Base-by-base conservation (phyloP, 2,329 filamentous ascomycete genomes). In the Nemania sp. region DNA sequence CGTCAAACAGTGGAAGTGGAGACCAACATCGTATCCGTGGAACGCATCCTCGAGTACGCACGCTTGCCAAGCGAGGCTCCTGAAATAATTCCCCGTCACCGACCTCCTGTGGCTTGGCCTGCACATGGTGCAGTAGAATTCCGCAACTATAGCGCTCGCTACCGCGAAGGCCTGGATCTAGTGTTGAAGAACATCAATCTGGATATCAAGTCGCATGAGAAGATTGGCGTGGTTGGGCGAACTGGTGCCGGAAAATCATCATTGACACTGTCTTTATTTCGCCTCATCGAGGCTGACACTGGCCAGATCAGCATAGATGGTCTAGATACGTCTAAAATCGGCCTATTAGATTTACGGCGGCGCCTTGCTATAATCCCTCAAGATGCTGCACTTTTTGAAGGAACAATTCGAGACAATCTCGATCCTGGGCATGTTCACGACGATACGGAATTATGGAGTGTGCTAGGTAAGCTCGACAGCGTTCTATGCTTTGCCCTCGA, bases 1-100 rank as follows among this genome's bases (percentile, higher is more conserved):
- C 90, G 97, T 67, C 96, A 99, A 82, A 98, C 94, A 0, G 96
- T 99, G 38, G 97, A 99, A 81, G 96, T 99, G n/a, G 97, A 99
- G 85, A 98, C 95, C n/a, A 99, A 99, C 81, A 99, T 99, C 77
- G 95, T 99, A 53, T 97, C 95, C 10, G 96, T 99, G 43, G 96
- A 99, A 86, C 92, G 96, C 77, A 94, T 99, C 55, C 89, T 99
- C 57, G 97, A 99, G 81, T 99, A 99, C 82, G 93, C 95, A 66
- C 87, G 88, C 58, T 87, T 99, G 70, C 94, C 95, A 27, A 96
- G 92, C 79, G 96, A 99, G 83, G 95, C 96, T 58, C 93, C 94
- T 7, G 96, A 99, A 79, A 93, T 98, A 72, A 92, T 98, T 74
- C 92, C 93, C 77, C 92, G 93, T 80, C 91, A 92, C 78, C 87